Percentiles rank a stretch among this genome's conserved stretches.
Conservation (phyloP, 148 eudicot species). For the Chenopodium album region DNA sequence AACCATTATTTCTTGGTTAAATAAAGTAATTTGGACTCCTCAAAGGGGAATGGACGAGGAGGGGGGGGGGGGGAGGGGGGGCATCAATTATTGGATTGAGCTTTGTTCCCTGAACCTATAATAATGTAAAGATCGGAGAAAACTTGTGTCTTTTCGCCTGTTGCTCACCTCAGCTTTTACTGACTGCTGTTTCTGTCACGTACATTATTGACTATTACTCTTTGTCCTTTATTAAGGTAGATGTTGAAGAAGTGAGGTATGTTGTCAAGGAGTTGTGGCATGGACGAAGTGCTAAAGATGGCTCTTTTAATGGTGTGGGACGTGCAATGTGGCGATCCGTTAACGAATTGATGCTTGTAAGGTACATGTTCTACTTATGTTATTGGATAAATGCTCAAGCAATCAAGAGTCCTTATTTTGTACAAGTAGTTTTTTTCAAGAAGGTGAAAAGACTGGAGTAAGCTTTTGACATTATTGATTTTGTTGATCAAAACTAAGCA, state of each 20-base stretch:
- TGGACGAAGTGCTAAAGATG: conserved; percentile 91
- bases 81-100: background rate
- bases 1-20: background rate
- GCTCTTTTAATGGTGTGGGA: conserved; percentile 64
- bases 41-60: background rate
- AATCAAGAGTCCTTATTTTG: background rate
- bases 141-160: background rate
- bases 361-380: conserved; percentile 42
- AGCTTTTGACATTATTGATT: background rate
- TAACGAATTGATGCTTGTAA: conserved; percentile 86
- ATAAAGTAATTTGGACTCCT: background rate
- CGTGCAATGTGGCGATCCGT: conserved; percentile 98
- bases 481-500: background rate
- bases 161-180: background rate
- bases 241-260: conserved; percentile 90
- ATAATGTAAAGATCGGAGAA: background rate
- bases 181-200: background rate
- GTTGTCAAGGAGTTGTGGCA: conserved; percentile 93
- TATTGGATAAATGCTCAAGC: background rate
- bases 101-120: background rate
- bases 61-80: background rate
- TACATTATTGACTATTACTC: conserved; percentile 5
- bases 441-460: background rate
- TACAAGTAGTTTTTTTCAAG: background rate
- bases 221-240: conserved; percentile 53